Evolutionary conservation across 768 basidiomycete genomes (phyloP), one percentile per base, ranked within the genome.

Genomic region (Trichaptum fuscoviolaceum): DNA sequence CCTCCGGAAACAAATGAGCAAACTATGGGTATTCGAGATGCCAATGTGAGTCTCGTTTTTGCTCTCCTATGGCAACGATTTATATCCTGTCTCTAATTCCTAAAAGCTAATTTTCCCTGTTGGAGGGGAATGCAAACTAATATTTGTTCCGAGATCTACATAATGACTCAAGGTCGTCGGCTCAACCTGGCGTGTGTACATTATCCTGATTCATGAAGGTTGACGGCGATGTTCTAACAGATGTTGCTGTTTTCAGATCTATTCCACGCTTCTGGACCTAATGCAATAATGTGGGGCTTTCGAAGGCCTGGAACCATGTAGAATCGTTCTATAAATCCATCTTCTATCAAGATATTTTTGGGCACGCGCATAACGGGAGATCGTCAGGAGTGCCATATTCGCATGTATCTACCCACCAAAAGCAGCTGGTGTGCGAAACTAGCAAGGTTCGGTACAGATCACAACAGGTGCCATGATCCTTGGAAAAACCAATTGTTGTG

Each of bases 1-100:
- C 84, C 88, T 5, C 72, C 78, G 1, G 89, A 92, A 77, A 93
- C 91, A 57, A 89, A 85, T 65, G 87, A 88, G 71, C 80, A 75
- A 72, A 90, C 85, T 69, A 93, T 93, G 91, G 87, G 88, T 64
- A 85, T 92, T 69, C 85, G 83, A 75, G 91, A 92, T 74, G 89
- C 89, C 74, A 92, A 93, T 77, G 91, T 93, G 72, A 75, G 86
- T 81, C 15, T 57, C 67, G 18, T 2, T 57, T 65, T 67, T 36
- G 60, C 66, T 5, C 35, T 35, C 61, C 9, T 15, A n/a, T 63
- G 26, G 36, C 36, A 20, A 9, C 20, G 27, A 20, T 36, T 61
- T 1, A 52, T 20, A 52, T 34, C n/a, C 65, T 70, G n/a, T 36
- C 58, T 15, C 12, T 26, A 2, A 26, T 64, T 20, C 42, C 52